Percentiles rank a stretch among this genome's conserved stretches.
Evolutionary conservation across 495 filamentous ascomycete genomes (phyloP).

Genomic region (Neurospora sp.): DNA sequence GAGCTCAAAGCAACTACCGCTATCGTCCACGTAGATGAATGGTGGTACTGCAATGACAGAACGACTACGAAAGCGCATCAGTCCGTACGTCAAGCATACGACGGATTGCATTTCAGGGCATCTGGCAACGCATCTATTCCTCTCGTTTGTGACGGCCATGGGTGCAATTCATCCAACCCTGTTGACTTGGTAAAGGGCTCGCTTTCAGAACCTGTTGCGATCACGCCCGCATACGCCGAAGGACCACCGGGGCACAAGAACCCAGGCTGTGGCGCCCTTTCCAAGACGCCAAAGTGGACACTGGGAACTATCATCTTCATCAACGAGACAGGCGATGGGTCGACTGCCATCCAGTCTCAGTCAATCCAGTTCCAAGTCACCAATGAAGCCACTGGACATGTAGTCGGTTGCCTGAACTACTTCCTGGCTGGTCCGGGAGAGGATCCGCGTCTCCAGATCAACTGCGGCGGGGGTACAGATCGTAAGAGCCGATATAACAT

Average conservation of each 20-base stretch:
- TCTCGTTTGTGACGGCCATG: not conserved
- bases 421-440: not conserved
- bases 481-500: slow-evolving; percentile 7
- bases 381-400: slow-evolving; percentile 17
- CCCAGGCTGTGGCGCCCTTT: slow-evolving; percentile 2
- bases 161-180: slow-evolving; percentile 1
- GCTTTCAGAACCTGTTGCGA: slow-evolving; percentile 10
- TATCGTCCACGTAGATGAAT: slow-evolving; percentile 5
- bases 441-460: not conserved
- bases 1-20: not conserved
- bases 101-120: slow-evolving; percentile 6
- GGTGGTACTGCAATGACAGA: slow-evolving; percentile 14
- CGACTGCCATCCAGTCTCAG: not conserved
- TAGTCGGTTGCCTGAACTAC: slow-evolving; percentile 16
- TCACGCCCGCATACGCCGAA: slow-evolving; percentile 12
- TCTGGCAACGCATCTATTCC: slow-evolving; percentile 6
- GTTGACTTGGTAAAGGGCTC: slow-evolving; percentile 11
- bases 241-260: slow-evolving; percentile 11
- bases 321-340: slow-evolving; percentile 13
- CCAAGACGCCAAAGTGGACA: slow-evolving; percentile 12
- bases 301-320: slow-evolving; percentile 5
- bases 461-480: slow-evolving; percentile 9
- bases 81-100: not conserved
- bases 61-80: not conserved
- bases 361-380: slow-evolving; percentile 12